A percentile compares a stretch with the other conserved stretches of the same genome.
phyloP scores from a whole-genome alignment of 2,329 filamentous ascomycete species.

The Fusarium subtropicale region DNA sequence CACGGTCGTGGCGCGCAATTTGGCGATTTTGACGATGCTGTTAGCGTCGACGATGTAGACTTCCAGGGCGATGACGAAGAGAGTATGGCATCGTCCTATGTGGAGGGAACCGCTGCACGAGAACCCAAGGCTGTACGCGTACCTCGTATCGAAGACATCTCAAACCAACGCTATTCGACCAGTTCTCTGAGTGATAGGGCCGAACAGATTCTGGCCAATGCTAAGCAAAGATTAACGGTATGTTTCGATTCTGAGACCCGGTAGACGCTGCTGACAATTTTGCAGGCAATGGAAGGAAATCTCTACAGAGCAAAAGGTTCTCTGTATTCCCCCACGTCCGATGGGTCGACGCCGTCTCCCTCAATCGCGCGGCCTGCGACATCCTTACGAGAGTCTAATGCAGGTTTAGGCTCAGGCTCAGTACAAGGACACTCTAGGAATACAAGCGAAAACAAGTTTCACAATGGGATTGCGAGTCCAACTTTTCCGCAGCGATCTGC shows the following conservation, averaged over 20 bases:
- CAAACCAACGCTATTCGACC: constrained; percentile 75
- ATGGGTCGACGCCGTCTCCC: constrained; percentile 66
- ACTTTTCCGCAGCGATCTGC: constrained; percentile 67
- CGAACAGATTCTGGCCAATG: constrained; percentile 91
- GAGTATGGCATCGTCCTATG: constrained; percentile 69
- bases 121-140: constrained; percentile 26
- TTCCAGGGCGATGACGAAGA: constrained; percentile 77
- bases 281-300: constrained; percentile 92
- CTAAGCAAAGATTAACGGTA: constrained; percentile 88
- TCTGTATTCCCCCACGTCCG: constrained; percentile 61
- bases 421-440: constrained; percentile 50
- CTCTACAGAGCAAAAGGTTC: constrained; percentile 81
- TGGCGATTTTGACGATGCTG: constrained; percentile 70
- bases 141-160: constrained; percentile 29
- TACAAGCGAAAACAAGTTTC: constrained; percentile 49
- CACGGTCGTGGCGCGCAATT: constrained; percentile 63
- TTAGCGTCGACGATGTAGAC: constrained; percentile 72
- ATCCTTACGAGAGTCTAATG: constrained; percentile 39
- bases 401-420: constrained; percentile 24
- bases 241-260: constrained; percentile 50
- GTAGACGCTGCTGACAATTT: constrained; percentile 25
- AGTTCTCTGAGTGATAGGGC: constrained; percentile 83
- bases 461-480: constrained; percentile 45
- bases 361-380: constrained; percentile 53
- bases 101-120: constrained; percentile 57